Percentiles rank a stretch among this genome's conserved stretches.
Evolutionary conservation across 345 rosid species (phyloP).

Genomic region (Populus davidiana): DNA sequence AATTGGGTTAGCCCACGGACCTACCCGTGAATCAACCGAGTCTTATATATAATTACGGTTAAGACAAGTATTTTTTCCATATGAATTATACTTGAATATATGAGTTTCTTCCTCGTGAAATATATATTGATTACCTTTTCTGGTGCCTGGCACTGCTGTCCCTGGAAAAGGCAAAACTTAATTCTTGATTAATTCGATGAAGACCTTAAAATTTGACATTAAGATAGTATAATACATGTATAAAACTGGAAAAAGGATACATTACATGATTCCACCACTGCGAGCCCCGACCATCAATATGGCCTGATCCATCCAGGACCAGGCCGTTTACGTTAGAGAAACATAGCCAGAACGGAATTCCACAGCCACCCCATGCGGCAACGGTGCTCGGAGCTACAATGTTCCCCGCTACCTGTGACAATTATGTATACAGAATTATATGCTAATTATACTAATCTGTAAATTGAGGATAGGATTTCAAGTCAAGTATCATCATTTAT

Average conservation of each 20-base stretch:
- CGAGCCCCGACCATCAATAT: constrained; percentile 40
- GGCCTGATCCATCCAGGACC: constrained; percentile 28
- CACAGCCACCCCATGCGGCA: constrained; percentile 30
- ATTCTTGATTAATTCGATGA: too few relatives aligned
- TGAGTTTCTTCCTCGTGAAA: too few relatives aligned
- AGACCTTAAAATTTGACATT: too few relatives aligned
- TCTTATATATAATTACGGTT: too few relatives aligned
- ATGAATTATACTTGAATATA: too few relatives aligned
- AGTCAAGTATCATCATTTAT: not conserved
- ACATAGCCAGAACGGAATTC: constrained; percentile 28
- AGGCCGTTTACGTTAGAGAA: constrained; percentile 29
- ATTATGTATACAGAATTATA: not conserved
- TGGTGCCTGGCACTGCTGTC: too few relatives aligned
- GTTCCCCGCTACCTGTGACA: constrained; percentile 17
- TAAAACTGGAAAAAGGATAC: not conserved
- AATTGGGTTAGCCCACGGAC: too few relatives aligned
- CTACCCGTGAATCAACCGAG: too few relatives aligned
- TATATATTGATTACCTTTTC: too few relatives aligned
- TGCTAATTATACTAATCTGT: too few relatives aligned
- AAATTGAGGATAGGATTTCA: not conserved
- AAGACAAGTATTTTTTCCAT: too few relatives aligned
- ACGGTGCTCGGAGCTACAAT: constrained; percentile 27
- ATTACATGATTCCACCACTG: constrained; percentile 37
- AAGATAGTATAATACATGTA: not conserved
- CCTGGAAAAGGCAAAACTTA: too few relatives aligned